These are phyloP conservation scores for Dichotomocladium elegans DNA, from an alignment of 371 early-diverging fungal species.

Conservation along the genomic window DNA sequence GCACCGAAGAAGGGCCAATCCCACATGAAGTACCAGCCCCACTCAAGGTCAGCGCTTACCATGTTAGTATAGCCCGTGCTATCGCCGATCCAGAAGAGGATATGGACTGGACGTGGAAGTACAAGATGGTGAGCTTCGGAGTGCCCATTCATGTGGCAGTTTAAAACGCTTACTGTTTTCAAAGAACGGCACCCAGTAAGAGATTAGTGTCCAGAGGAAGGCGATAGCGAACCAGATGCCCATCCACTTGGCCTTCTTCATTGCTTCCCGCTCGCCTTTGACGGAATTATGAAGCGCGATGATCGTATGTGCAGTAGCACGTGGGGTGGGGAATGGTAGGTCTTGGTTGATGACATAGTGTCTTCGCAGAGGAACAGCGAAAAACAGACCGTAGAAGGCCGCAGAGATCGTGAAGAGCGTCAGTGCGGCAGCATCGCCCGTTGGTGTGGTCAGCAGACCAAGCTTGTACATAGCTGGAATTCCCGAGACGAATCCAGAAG, in stretches of 20 bases:
- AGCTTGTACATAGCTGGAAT: constrained; percentile 73
- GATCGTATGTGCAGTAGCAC: constrained; percentile 69
- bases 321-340: constrained; percentile 69
- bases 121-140: not conserved
- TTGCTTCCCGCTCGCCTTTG: constrained; percentile 38
- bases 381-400: constrained; percentile 75
- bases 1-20: constrained; percentile 70
- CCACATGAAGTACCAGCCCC: constrained; percentile 56
- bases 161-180: constrained; percentile 22
- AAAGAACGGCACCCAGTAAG: constrained; percentile 60
- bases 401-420: constrained; percentile 55
- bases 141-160: not conserved
- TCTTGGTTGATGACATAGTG: constrained; percentile 71
- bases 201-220: constrained; percentile 45
- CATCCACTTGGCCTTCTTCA: constrained; percentile 49
- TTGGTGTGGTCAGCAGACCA: constrained; percentile 48
- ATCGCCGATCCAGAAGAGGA: constrained; percentile 57
- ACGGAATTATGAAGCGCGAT: constrained; percentile 53
- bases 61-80: constrained; percentile 38
- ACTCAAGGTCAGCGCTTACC: constrained; percentile 50
- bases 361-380: constrained; percentile 68
- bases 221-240: constrained; percentile 43
- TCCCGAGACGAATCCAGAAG: constrained; percentile 64
- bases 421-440: constrained; percentile 49
- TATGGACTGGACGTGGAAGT: constrained; percentile 34